These are phyloP conservation scores for peach (Prunus persica) DNA, from an alignment of 306 rosid genomes.

Conservation along the genomic window DNA sequence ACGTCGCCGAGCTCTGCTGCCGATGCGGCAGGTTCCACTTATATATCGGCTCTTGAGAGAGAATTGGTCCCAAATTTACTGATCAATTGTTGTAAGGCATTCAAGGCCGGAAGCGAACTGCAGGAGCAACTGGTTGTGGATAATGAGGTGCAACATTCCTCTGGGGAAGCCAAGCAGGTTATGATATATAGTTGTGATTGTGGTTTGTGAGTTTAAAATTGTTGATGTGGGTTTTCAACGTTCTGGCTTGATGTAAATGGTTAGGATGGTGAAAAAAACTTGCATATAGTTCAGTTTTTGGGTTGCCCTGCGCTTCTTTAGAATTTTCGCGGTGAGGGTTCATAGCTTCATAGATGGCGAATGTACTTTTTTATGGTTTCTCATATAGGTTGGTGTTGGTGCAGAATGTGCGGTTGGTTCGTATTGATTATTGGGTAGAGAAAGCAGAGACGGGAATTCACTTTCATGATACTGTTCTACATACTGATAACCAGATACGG, in stretches of 20 bases:
- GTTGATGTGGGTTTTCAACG: conserved; percentile 3
- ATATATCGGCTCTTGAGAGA: conserved; percentile 64
- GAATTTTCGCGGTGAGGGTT: not conserved
- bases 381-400: conserved; percentile 70
- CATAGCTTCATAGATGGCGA: not conserved
- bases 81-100: conserved; percentile 81
- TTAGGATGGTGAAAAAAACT: not conserved
- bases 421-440: conserved; percentile 87
- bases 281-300: not conserved
- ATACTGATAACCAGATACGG: conserved; percentile 83
- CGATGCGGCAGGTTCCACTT: conserved; percentile 64
- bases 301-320: not conserved
- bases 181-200: conserved; percentile 28
- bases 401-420: conserved; percentile 90
- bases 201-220: not conserved
- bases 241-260: not conserved
- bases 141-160: conserved; percentile 50
- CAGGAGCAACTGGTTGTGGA: conserved; percentile 54
- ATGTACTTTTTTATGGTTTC: conserved; percentile 36
- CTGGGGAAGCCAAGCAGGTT: conserved; percentile 82
- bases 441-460: conserved; percentile 78
- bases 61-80: conserved; percentile 77
- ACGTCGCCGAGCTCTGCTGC: conserved; percentile 71
- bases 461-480: conserved; percentile 56
- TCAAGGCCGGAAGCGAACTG: conserved; percentile 55